Base-by-base conservation (phyloP, 805 yeast genomes). In the Torulaspora microellipsoides region DNA sequence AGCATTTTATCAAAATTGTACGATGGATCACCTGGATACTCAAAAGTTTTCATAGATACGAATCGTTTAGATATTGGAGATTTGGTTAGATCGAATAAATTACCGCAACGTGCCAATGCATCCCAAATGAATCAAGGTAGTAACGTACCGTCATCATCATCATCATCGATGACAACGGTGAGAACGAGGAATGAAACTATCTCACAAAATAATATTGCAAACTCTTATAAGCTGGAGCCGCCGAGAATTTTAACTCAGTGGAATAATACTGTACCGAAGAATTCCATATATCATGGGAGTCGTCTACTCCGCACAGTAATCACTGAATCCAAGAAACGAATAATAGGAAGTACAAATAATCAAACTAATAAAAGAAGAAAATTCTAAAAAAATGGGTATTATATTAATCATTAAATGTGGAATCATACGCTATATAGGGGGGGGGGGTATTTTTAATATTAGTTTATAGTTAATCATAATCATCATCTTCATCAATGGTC, bases 1-100 rank as follows among this genome's bases (percentile, higher is more conserved):
- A 27, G 33, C 12, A 23, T 38, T 27, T 40, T 47, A 14, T 13
- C 27, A 13, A 47, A 46, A 25, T 27, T 60, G 31, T 62, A 60
- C 42, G 45, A 49, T n/a, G 59, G 60, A 11, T 58, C 65, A 0
- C 66, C 67, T 1, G 65, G 64, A 0, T 62, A 53, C 49, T 52
- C 55, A 23, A 58, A 59, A 28, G 56, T 61, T 6, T 63, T 62
- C 42, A 42, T 52, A 10, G 50, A 48, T 2, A 43, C 45, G 3
- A 55, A 58, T 31, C 42, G 66, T 15, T 47, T 56, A 14, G 64
- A 60, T 39, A 52, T 56, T n/a, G 64, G 62, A 4, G 60, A 56
- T 33, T 39, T 52, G 13, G 54, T 59, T 9, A 43, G 45, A n/a
- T 33, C 51, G 11, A 44, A 52, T 14, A 45, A 48, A 15, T 43